These are phyloP conservation scores for Fagopyrum homotropicum DNA, from an alignment of 148 eudicot species.

Conservation along the genomic window DNA sequence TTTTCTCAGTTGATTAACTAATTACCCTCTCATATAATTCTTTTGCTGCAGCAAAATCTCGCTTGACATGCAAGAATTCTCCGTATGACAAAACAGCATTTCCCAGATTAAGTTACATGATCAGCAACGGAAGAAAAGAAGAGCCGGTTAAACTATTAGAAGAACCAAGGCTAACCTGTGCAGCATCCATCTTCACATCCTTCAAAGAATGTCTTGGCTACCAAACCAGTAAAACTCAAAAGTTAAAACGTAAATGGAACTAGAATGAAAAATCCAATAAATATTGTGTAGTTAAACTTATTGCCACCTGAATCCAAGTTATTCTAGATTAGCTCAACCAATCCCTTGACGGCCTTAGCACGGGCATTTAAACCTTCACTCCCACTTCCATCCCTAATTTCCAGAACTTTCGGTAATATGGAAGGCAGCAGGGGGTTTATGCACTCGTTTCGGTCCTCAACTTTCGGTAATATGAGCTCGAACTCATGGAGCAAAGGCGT, in stretches of 20 bases:
- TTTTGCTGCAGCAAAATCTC: slow-evolving; percentile 59
- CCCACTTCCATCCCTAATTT: slow-evolving; percentile 37
- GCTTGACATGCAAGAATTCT: slow-evolving; percentile 60
- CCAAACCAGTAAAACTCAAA: slow-evolving; percentile 20
- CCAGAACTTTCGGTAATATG: slow-evolving; percentile 20
- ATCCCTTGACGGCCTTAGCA: slow-evolving; percentile 60
- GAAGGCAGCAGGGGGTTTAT: slow-evolving; percentile 5
- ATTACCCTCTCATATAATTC: slow-evolving; percentile 58
- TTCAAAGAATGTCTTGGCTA: slow-evolving; percentile 59
- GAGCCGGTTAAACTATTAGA: background rate
- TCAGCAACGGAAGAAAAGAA: slow-evolving; percentile 21
- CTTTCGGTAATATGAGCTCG: slow-evolving; percentile 1
- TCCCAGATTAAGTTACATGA: slow-evolving; percentile 33
- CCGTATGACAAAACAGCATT: slow-evolving; percentile 75
- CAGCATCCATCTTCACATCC: slow-evolving; percentile 37
- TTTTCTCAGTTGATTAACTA: slow-evolving; percentile 36
- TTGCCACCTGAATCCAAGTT: slow-evolving; percentile 56
- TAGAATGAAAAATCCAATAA: slow-evolving; percentile 11
- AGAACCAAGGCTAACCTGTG: slow-evolving; percentile 41
- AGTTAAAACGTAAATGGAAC: background rate
- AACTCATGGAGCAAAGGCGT: slow-evolving; percentile 2
- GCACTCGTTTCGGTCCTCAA: slow-evolving; percentile 3
- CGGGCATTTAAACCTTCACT: slow-evolving; percentile 43
- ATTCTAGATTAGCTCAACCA: slow-evolving; percentile 62
- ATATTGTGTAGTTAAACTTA: background rate